phyloP scores from a whole-genome alignment of 306 rosid genomes.

The Phaseolus lunatus region DNA sequence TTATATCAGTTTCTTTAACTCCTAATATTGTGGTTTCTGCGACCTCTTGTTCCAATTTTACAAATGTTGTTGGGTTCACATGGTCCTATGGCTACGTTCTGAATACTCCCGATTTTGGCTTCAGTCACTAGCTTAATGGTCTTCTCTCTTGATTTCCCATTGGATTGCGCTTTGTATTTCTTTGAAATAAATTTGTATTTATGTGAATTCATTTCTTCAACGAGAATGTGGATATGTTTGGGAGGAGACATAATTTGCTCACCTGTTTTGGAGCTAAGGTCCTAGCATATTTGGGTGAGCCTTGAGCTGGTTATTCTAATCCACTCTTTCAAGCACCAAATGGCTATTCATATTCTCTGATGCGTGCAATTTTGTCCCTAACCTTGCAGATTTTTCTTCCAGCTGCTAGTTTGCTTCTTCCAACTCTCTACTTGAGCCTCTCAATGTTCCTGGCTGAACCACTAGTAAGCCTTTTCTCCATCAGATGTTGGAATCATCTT shows the following conservation, averaged over 20 bases:
- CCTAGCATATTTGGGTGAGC: slow-evolving; percentile 46
- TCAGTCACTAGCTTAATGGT: slow-evolving; percentile 22
- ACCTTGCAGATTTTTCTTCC: slow-evolving; percentile 78
- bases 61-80: slow-evolving; percentile 32
- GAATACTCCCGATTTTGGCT: slow-evolving; percentile 38
- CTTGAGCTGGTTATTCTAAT: slow-evolving; percentile 53
- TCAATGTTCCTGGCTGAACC: slow-evolving; percentile 64
- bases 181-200: slow-evolving; percentile 30
- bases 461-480: slow-evolving; percentile 5
- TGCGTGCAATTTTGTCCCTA: slow-evolving; percentile 65
- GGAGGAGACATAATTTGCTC: slow-evolving; percentile 28
- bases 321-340: slow-evolving; percentile 55
- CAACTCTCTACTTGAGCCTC: slow-evolving; percentile 66
- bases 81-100: slow-evolving; percentile 36
- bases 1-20: slow-evolving; percentile 18
- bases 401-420: slow-evolving; percentile 68
- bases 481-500: too few species aligned
- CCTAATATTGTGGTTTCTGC: slow-evolving; percentile 26
- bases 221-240: slow-evolving; percentile 24
- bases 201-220: slow-evolving; percentile 25
- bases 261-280: slow-evolving; percentile 39
- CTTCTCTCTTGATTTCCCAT: slow-evolving; percentile 32
- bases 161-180: slow-evolving; percentile 18
- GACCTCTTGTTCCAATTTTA: background rate
- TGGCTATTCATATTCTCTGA: slow-evolving; percentile 60